Conservation (phyloP, 108 stramenopile genomes). For the Seminavis robusta region DNA sequence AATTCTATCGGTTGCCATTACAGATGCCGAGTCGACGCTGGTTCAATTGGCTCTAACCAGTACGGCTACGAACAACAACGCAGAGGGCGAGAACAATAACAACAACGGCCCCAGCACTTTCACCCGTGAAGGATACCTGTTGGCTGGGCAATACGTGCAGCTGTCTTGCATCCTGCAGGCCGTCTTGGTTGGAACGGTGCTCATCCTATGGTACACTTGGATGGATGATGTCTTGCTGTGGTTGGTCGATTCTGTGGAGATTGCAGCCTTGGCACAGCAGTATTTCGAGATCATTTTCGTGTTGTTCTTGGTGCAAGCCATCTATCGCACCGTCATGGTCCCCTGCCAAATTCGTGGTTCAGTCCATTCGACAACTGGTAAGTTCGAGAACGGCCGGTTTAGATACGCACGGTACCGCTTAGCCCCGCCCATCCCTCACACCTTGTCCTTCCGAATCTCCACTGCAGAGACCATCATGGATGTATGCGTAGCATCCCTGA, state of each 20-base stretch:
- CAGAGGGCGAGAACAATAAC: too few species aligned
- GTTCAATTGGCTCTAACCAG: too few species aligned
- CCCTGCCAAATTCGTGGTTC: constrained; percentile 35
- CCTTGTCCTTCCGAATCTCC: too few species aligned
- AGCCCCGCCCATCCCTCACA: too few species aligned
- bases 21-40: constrained; percentile 39
- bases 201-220: constrained; percentile 26
- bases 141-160: constrained; percentile 50
- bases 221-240: constrained; percentile 45
- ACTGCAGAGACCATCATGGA: constrained; percentile 12
- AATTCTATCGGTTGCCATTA: constrained; percentile 43
- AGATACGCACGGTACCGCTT: too few species aligned
- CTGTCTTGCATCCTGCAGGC: constrained; percentile 38
- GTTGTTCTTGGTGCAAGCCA: constrained; percentile 31
- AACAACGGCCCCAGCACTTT: constrained; percentile 5
- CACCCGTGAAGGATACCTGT: neutral
- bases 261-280: constrained; percentile 27
- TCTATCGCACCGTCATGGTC: constrained; percentile 30
- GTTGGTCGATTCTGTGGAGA: constrained; percentile 23
- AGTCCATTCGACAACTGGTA: too few species aligned
- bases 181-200: constrained; percentile 25
- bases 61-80: too few species aligned
- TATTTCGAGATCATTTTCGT: constrained; percentile 34
- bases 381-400: too few species aligned
- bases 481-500: constrained; percentile 11